Percentiles rank a stretch among this genome's conserved stretches.
Conservation (phyloP, 495 filamentous ascomycete genomes). For the Penicillium verhagenii region DNA sequence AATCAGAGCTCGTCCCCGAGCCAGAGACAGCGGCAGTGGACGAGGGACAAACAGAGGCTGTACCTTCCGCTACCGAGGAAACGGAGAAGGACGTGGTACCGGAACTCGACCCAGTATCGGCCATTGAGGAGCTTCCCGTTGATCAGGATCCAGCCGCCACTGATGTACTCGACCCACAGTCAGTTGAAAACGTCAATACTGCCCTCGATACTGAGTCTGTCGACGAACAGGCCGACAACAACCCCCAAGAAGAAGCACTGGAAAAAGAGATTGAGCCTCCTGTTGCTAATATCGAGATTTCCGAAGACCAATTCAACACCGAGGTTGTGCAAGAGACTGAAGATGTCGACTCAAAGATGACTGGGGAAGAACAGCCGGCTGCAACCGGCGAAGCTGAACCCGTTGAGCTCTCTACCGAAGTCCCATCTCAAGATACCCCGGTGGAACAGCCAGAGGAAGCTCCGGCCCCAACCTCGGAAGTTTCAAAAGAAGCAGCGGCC, state of each 20-base stretch:
- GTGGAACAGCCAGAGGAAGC: background rate
- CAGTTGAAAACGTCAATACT: constrained; percentile 6
- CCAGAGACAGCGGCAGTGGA: background rate
- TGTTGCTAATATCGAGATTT: background rate
- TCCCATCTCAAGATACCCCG: background rate
- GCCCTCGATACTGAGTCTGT: constrained; percentile 4
- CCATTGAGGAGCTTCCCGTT: background rate
- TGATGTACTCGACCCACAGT: background rate
- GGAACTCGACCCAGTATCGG: background rate
- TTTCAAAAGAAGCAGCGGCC: background rate
- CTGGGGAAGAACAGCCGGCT: background rate
- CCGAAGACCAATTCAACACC: background rate
- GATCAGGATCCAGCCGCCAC: background rate
- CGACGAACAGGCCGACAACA: constrained; percentile 5
- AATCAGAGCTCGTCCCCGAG: background rate
- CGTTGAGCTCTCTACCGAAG: background rate
- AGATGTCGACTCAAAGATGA: background rate
- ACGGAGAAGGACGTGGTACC: background rate
- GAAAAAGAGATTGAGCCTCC: constrained; percentile 2
- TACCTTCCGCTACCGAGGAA: background rate
- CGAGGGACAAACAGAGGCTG: background rate
- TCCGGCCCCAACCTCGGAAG: background rate
- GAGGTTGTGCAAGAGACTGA: background rate
- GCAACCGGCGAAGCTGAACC: background rate
- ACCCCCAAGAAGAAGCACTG: constrained; percentile 1